Base-by-base conservation (phyloP, 2,329 filamentous ascomycete genomes). In the Sporothrix schenckii region DNA sequence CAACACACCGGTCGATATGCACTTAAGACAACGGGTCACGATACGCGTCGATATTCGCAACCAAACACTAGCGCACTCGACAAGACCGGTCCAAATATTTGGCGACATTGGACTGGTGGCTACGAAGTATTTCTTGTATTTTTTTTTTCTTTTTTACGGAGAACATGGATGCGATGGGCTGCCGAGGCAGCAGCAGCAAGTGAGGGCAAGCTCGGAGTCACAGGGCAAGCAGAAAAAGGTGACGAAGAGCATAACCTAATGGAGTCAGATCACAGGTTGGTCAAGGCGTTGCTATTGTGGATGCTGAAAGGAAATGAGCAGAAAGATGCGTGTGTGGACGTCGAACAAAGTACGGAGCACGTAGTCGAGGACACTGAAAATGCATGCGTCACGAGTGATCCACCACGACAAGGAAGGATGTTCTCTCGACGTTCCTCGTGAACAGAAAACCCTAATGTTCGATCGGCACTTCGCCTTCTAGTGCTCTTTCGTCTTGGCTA, bases 381-480 rank as follows among this genome's bases (percentile, higher is more conserved):
- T 4, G 34, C 5, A 44, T 34, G 56, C 34, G 41, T 60, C 56
- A 60, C 60, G 30, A 21, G 41, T 9, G 34, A 34, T 21, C 44
- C 50, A n/a, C 44, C 21, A 65, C n/a, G 61, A 50, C 61, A 24
- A 65, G 61, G 50, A 50, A 65, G 16, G 44, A 50, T 65, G 44
- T 50, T 65, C 61, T 65, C 44, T 65, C 44, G 16, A 50, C 16
- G 21, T 65, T 50, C 61, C 60, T 65, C 60, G 60, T 65, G 60
- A 65, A n/a, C 60, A 49, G 11, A 49, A 47, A 49, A 65, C 41
- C 39, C 58, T 39, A 5, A 16, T 24, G 61, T 65, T 50, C 44
- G 61, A 65, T 65, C 61, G 61, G 61, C 61, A 65, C 61, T 65
- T 50, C 24, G 44, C 24, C 47, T 65, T 49, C 44, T 65, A 65